phyloP scores from a whole-genome alignment of 1,139 yeast species.

The Yamadazyma aaseri region DNA sequence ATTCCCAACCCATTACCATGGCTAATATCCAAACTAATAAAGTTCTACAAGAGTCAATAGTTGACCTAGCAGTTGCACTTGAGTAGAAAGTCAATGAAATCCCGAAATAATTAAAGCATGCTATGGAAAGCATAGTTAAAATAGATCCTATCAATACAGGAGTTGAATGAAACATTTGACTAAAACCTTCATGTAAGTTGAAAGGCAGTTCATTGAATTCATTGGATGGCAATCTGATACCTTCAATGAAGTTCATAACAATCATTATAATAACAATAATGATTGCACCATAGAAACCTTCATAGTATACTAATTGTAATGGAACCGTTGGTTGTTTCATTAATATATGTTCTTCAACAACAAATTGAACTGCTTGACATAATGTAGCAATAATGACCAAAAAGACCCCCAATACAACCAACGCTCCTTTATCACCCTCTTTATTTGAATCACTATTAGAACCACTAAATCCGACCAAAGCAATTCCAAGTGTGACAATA shows the following conservation, averaged over 20 bases:
- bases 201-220: slow-evolving; percentile 49
- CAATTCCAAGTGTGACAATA: slow-evolving; percentile 65
- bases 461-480: slow-evolving; percentile 74
- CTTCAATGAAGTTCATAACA: slow-evolving; percentile 42
- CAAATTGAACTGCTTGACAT: slow-evolving; percentile 74
- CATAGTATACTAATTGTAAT: slow-evolving; percentile 67
- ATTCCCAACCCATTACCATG: slow-evolving; percentile 74
- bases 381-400: slow-evolving; percentile 63
- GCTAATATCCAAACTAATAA: slow-evolving; percentile 78
- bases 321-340: slow-evolving; percentile 57
- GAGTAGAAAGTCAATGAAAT: slow-evolving; percentile 62
- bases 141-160: slow-evolving; percentile 53
- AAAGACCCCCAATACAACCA: slow-evolving; percentile 52
- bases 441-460: slow-evolving; percentile 19
- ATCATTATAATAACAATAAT: slow-evolving; percentile 47
- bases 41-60: slow-evolving; percentile 78
- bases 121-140: slow-evolving; percentile 69
- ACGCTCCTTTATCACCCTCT: slow-evolving; percentile 15
- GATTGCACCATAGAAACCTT: slow-evolving; percentile 65
- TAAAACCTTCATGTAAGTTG: slow-evolving; percentile 53
- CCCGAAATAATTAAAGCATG: slow-evolving; percentile 74
- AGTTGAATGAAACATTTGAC: slow-evolving; percentile 45
- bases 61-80: slow-evolving; percentile 78
- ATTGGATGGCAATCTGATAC: slow-evolving; percentile 27
- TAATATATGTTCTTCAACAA: slow-evolving; percentile 71